These are phyloP conservation scores for Thalassiosira profunda DNA, from an alignment of 108 stramenopile species.

Conservation along the genomic window DNA sequence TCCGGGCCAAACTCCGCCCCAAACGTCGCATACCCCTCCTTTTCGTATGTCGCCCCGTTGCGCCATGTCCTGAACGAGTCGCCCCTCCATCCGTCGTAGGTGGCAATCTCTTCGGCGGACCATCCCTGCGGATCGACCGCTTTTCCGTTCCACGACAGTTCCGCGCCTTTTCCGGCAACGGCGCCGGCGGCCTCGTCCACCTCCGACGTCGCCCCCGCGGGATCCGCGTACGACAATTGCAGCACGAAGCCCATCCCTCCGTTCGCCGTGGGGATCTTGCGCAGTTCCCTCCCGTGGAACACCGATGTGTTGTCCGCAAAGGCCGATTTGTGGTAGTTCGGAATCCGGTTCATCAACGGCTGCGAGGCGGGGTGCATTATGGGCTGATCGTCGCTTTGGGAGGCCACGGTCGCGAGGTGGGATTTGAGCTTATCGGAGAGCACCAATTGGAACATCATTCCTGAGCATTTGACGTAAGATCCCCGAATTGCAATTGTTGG, in stretches of 20 bases:
- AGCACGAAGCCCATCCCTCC: conserved; percentile 84
- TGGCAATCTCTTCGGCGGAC: conserved; percentile 57
- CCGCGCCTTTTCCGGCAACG: conserved; percentile 11
- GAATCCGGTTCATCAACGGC: conserved; percentile 55
- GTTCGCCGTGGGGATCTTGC: conserved; percentile 66
- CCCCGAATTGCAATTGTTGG: too few species aligned
- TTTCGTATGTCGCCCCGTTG: conserved; percentile 48
- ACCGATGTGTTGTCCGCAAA: conserved; percentile 59
- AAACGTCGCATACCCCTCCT: conserved; percentile 66
- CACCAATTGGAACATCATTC: conserved; percentile 83
- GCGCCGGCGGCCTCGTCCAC: neutral
- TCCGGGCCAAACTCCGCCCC: conserved; percentile 58
- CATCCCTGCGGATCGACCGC: conserved; percentile 79
- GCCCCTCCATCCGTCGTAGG: conserved; percentile 87
- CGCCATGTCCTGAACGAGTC: conserved; percentile 75
- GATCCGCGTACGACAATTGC: conserved; percentile 64
- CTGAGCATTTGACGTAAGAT: too few species aligned
- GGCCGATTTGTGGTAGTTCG: conserved; percentile 57
- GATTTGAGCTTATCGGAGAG: conserved; percentile 59
- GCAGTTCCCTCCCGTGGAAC: conserved; percentile 84
- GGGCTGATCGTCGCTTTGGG: conserved; percentile 28
- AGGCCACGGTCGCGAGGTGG: conserved; percentile 50
- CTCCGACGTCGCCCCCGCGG: neutral
- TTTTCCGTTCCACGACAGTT: conserved; percentile 27
- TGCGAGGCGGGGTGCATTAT: conserved; percentile 42